A percentile compares a stretch with the other conserved stretches of the same genome.
These are phyloP conservation scores for Ajuga reptans DNA, from an alignment of 305 asterid species.

Conservation along the genomic window DNA sequence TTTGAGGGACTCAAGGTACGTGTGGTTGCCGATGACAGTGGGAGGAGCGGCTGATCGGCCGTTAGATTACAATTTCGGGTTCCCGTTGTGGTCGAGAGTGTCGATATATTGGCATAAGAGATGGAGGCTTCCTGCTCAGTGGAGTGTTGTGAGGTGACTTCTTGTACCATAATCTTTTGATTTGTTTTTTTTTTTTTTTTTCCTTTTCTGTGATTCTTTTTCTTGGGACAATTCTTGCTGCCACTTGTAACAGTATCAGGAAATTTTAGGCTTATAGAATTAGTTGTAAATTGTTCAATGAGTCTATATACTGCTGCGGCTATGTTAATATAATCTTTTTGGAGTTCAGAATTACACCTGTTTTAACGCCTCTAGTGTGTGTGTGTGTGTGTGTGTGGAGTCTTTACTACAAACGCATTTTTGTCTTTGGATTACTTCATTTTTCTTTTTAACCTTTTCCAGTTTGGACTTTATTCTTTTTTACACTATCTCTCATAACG, in stretches of 20 bases:
- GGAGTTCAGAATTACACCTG: neutral
- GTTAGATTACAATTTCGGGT: slow-evolving; percentile 66
- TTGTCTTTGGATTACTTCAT: too few species aligned
- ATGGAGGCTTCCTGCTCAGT: slow-evolving; percentile 71
- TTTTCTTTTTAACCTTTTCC: too few species aligned
- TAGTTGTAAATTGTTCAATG: slow-evolving; percentile 26
- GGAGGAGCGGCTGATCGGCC: slow-evolving; percentile 84
- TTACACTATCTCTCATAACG: too few species aligned
- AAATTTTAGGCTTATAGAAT: slow-evolving; percentile 18
- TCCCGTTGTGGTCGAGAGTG: slow-evolving; percentile 87
- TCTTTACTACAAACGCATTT: too few species aligned
- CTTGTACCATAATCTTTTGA: slow-evolving; percentile 23
- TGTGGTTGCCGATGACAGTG: slow-evolving; percentile 77
- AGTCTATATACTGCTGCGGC: slow-evolving; percentile 17
- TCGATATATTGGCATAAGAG: slow-evolving; percentile 83
- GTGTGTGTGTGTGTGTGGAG: too few species aligned
- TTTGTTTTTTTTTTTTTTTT: neutral
- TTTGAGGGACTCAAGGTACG: slow-evolving; percentile 76
- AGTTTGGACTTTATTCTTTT: too few species aligned
- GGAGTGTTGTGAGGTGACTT: slow-evolving; percentile 29
- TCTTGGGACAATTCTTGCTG: neutral
- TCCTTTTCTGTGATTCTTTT: slow-evolving; percentile 18
- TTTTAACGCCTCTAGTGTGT: too few species aligned
- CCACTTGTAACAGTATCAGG: slow-evolving; percentile 14
- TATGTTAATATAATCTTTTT: slow-evolving; percentile 12